Evolutionary conservation across 495 filamentous ascomycete genomes (phyloP), one percentile per base, ranked within the genome.

Genomic region (Xylaria telfairii): DNA sequence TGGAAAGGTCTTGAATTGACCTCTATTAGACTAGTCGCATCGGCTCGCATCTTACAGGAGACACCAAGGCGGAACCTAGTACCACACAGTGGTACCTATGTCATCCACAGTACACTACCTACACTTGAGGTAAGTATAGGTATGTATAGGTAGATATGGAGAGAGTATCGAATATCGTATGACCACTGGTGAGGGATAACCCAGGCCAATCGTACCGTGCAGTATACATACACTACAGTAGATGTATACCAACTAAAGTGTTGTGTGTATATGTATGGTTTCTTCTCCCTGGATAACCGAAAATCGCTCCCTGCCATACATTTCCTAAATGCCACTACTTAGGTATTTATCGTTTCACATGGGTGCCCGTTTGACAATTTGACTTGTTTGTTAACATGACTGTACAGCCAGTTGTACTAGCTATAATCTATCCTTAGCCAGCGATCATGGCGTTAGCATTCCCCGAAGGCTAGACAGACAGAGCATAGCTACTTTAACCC

Each of bases 401-500:
- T 60, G 57, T 61, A 53, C 24, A 53, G 24, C 49, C 49, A 53
- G 24, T 10, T 19, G 44, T 47, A 21, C 47, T 51, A 51, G 47
- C 26, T 21, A 26, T 26, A 51, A 9, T 51, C 6, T 7, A 9
- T 51, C 10, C 21, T 10, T 51, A 5, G 42, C 42, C 42, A 46
- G 42, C 42, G 39, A 42, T 26, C 47, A 9, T 51, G 10, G 49
- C 24, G 49, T 53, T 53, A 26, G 54, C 54, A 34, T 32, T 57
- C 54, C 26, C 28, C 47, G 17, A 32, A n/a, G 28, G 26, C 53
- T 57, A 57, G 54, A 57, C 54, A 10, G n/a, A 57, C 37, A 57
- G 32, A 57, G 54, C 7, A 57, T 34, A n/a, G 15, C 53, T n/a
- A 59, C 32, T 59, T 59, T 49, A 21, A 49, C 46, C 46, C 46